These are phyloP conservation scores for Corymbia maculata DNA, from an alignment of 345 rosid genomes.

Conservation along the genomic window DNA sequence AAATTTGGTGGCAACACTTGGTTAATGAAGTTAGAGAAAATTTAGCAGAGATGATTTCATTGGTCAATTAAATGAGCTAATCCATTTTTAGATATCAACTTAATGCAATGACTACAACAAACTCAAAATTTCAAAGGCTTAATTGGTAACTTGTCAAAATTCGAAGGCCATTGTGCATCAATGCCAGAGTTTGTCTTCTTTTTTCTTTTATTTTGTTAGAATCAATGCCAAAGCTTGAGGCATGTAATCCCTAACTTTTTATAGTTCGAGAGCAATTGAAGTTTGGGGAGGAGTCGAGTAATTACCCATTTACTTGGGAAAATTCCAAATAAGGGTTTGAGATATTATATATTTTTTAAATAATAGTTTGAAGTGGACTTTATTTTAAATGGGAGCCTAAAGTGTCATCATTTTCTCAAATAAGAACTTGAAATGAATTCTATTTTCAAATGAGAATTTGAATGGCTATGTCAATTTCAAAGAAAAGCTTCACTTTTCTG, in stretches of 20 bases:
- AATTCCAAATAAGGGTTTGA: no score
- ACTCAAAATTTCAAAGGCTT: background rate
- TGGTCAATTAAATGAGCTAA: background rate
- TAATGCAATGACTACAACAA: background rate
- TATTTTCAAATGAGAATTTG: no score
- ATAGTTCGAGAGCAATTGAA: background rate
- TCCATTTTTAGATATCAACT: background rate
- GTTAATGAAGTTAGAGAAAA: background rate
- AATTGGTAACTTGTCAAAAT: background rate
- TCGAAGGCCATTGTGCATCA: background rate
- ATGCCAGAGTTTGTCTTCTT: background rate
- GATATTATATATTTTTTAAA: no score
- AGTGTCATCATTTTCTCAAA: no score
- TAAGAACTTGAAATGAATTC: no score
- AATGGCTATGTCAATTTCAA: no score
- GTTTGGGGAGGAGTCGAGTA: background rate
- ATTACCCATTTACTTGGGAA: no score
- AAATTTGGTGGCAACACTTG: background rate
- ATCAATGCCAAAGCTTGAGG: background rate
- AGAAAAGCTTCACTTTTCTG: no score
- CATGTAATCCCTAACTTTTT: background rate
- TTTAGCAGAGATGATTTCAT: background rate
- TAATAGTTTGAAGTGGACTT: no score
- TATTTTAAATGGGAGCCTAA: no score
- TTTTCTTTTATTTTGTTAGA: no score